These are phyloP conservation scores for Talaromyces sp. DNA, from an alignment of 2,329 filamentous ascomycete genomes.

Conservation along the genomic window DNA sequence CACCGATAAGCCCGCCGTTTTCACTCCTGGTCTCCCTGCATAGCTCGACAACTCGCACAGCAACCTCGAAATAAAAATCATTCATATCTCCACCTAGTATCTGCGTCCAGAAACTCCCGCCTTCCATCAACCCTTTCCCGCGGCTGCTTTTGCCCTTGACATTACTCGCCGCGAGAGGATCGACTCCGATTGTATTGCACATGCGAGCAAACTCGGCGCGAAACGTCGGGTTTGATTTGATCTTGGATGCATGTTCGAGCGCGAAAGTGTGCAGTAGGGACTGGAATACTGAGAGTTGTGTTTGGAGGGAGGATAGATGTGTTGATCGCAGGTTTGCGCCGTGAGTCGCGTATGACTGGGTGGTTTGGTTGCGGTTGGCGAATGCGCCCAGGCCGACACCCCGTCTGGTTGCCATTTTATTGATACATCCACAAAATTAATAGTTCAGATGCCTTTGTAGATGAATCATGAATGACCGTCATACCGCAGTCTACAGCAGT, in stretches of 20 bases:
- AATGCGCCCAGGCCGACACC: constrained; percentile 90
- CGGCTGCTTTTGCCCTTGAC: constrained; percentile 41
- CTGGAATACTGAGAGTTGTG: constrained; percentile 93
- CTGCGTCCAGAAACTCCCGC: constrained; percentile 82
- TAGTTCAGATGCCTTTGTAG: neutral
- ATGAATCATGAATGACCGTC: neutral
- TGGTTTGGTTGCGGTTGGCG: constrained; percentile 76
- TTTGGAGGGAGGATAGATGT: constrained; percentile 81
- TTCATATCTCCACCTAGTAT: constrained; percentile 87
- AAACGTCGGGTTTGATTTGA: constrained; percentile 90
- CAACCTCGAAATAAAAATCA: constrained; percentile 97
- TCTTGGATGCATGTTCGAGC: constrained; percentile 89
- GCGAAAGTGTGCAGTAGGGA: constrained; percentile 93
- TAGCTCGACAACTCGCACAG: constrained; percentile 90
- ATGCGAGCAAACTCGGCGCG: constrained; percentile 97
- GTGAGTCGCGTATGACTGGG: constrained; percentile 85
- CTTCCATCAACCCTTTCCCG: constrained; percentile 41
- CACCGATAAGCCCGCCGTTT: constrained; percentile 86
- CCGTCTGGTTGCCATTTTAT: constrained; percentile 41
- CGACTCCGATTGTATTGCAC: constrained; percentile 95
- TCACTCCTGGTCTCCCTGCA: constrained; percentile 81
- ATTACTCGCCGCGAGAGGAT: constrained; percentile 74
- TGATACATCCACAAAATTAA: neutral
- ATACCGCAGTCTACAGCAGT: constrained; percentile 9
- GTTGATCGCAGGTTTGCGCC: constrained; percentile 79